Evolutionary conservation across 2,329 filamentous ascomycete genomes (phyloP), one percentile per base, ranked within the genome.

Genomic region (Apiospora hydei): DNA sequence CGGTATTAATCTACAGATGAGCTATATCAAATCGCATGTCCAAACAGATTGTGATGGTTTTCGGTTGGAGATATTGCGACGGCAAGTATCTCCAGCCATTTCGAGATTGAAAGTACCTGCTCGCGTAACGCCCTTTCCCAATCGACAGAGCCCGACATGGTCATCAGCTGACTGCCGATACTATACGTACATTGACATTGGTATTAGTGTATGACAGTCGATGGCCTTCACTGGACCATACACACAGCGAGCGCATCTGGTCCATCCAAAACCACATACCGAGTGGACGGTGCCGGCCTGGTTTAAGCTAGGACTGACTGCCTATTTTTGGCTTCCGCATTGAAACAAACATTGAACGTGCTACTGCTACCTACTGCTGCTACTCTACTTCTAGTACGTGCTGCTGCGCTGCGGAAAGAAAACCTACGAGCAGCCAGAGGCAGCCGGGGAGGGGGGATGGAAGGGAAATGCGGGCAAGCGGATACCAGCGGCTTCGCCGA

Each of bases 401-500:
- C 51, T 51, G 49, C 51, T 57, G 24, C 26, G 30, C 8, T 30
- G 26, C 11, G 26, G 16, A 64, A 64, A 64, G 34, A 64, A 41
- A 64, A 64, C 8, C 16, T 14, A 21, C 21, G n/a, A n/a, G 8
- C 34, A n/a, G 8, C 34, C 57, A 64, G 57, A 64, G 57, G 57
- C 57, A 64, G 57, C 57, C 57, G 34, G 57, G 57, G 57, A 41
- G 57, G 21, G 53, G 53, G 53, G 18, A 16, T 38, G 16, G 30
- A 41, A 64, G 57, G 34, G 57, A 64, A 64, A 64, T 64, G 34
- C 57, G 57, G 57, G 57, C 57, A 64, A 64, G 57, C 57, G 57
- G 57, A 24, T 64, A 64, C 57, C 57, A 64, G 57, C 57, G 57
- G 57, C 57, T 64, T 64, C 57, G 57, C 57, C 57, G 57, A 64